phyloP scores from a whole-genome alignment of 2,329 filamentous ascomycete species.

The Fragosphaeria purpurea region DNA sequence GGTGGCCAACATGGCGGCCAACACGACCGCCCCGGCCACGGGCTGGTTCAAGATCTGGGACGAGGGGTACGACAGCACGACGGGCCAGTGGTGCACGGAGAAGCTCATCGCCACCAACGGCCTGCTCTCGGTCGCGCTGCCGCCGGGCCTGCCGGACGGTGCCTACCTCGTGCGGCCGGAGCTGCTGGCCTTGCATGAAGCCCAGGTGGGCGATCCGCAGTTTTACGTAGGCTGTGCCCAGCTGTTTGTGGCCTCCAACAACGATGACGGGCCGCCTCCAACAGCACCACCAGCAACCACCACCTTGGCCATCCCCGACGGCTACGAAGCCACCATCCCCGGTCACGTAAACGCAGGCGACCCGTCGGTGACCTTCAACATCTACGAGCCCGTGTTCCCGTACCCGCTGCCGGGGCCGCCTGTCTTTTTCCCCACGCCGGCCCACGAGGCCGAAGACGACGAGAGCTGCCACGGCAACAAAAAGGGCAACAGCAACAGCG shows the following conservation, averaged over 20 bases:
- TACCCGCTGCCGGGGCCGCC: conserved; percentile 51
- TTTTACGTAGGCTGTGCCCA: conserved; percentile 67
- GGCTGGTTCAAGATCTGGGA: conserved; percentile 75
- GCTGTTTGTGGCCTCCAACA: conserved; percentile 42
- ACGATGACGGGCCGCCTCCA: conserved; percentile 16
- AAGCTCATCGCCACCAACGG: conserved; percentile 56
- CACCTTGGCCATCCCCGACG: conserved; percentile 35
- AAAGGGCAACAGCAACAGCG: conserved; percentile 1
- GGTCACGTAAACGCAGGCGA: conserved; percentile 49
- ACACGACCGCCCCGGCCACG: conserved; percentile 42
- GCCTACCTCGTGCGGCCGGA: conserved; percentile 66
- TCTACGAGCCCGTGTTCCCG: conserved; percentile 37
- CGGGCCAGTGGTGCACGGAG: conserved; percentile 58
- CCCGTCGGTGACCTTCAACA: conserved; percentile 51
- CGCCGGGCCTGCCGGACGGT: conserved; percentile 49
- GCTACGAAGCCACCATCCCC: conserved; percentile 52
- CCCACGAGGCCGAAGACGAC: conserved; percentile 8
- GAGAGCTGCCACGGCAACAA: neutral
- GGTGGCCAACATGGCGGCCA: conserved; percentile 43
- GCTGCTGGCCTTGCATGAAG: conserved; percentile 58
- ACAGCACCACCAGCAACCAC: conserved; percentile 27
- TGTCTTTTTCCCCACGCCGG: conserved; percentile 33
- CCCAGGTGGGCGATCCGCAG: conserved; percentile 51
- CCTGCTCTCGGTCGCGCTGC: conserved; percentile 51
- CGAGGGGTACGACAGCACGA: conserved; percentile 49